Evolutionary conservation across 768 basidiomycete genomes (phyloP).

Genomic region (Suillus variegatus): DNA sequence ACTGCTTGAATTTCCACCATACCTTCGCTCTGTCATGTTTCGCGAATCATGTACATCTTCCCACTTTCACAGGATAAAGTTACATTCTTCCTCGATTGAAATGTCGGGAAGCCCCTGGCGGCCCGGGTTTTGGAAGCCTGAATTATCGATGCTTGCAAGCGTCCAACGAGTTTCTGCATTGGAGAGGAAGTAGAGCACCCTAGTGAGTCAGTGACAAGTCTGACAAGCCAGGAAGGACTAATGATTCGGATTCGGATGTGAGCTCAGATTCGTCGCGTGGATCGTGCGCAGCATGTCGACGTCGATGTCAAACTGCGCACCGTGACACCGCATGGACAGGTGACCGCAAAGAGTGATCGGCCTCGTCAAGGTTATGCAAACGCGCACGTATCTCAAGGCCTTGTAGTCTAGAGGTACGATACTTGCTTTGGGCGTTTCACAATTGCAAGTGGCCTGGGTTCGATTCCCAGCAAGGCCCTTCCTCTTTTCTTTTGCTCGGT

Average conservation of each 20-base stretch:
- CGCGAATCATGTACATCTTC: not conserved
- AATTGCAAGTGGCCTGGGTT: conserved; percentile 26
- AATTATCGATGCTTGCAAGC: not conserved
- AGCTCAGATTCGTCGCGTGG: too few relatives aligned
- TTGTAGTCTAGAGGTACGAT: conserved; percentile 41
- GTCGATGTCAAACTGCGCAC: too few relatives aligned
- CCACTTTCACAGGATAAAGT: not conserved
- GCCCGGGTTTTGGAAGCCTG: not conserved
- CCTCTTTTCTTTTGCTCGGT: conserved; percentile 5
- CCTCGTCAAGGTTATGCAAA: not conserved
- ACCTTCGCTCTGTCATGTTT: not conserved
- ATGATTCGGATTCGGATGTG: too few relatives aligned
- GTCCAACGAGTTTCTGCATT: not conserved
- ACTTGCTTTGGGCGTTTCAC: conserved; percentile 35
- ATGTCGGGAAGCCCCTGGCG: not conserved
- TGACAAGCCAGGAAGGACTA: not conserved
- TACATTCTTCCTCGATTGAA: not conserved
- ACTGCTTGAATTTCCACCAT: not conserved
- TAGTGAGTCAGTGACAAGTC: not conserved
- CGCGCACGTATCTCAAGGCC: conserved; percentile 13
- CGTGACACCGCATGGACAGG: too few relatives aligned
- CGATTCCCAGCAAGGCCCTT: conserved; percentile 25
- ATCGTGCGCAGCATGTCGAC: too few relatives aligned
- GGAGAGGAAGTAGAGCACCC: too few relatives aligned
- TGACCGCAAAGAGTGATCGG: too few relatives aligned